Percentiles rank a stretch among this genome's conserved stretches.
These are phyloP conservation scores for Ailanthus altissimus DNA, from an alignment of 345 rosid genomes.

Conservation along the genomic window DNA sequence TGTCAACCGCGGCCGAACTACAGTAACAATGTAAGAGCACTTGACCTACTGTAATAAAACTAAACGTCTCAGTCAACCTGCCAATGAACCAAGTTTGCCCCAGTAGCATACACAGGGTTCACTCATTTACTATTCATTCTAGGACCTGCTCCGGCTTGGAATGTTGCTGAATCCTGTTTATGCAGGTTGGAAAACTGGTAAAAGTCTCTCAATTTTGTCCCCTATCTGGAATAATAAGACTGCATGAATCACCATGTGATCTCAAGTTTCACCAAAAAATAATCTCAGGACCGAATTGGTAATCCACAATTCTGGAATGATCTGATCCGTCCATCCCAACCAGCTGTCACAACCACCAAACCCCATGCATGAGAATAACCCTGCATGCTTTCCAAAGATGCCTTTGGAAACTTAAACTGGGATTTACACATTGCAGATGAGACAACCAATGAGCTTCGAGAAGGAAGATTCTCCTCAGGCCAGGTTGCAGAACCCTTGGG, in stretches of 20 bases:
- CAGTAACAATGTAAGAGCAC: background rate
- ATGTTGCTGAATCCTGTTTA: background rate
- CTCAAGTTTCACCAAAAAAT: background rate
- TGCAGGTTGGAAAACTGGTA: background rate
- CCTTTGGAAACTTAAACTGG: conserved; percentile 36
- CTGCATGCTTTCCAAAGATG: conserved; percentile 27
- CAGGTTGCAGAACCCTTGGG: conserved; percentile 55
- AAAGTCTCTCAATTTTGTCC: background rate
- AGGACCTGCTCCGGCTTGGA: background rate
- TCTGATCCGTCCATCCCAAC: conserved; percentile 49
- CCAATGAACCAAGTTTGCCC: background rate
- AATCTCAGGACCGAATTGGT: conserved; percentile 26
- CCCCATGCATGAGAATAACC: conserved; percentile 46
- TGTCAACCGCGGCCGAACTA: background rate
- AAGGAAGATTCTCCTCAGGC: conserved; percentile 55
- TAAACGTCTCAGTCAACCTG: background rate
- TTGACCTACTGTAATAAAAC: background rate
- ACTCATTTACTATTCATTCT: background rate
- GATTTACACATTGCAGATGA: conserved; percentile 37
- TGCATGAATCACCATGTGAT: background rate
- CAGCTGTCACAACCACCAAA: conserved; percentile 44
- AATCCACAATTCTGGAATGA: conserved; percentile 49
- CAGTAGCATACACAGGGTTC: background rate
- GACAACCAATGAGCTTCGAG: conserved; percentile 20
- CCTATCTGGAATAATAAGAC: conserved; percentile 8